These are phyloP conservation scores for Penicillium tannophilum DNA, from an alignment of 495 filamentous ascomycete genomes.

Conservation along the genomic window DNA sequence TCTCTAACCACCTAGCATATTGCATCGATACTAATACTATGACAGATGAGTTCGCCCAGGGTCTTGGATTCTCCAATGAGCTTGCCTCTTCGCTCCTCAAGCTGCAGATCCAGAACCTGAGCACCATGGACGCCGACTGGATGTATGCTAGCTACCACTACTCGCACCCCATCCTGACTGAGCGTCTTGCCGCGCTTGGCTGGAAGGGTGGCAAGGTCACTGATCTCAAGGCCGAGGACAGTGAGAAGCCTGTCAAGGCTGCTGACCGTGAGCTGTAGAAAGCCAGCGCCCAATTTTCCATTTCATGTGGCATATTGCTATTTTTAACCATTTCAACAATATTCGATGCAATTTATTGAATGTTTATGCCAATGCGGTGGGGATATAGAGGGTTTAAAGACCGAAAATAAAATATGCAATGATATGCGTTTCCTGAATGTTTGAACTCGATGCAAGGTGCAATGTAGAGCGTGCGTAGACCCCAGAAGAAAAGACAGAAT, in stretches of 20 bases:
- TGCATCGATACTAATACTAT: conserved; percentile 7
- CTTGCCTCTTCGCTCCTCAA: conserved; percentile 89
- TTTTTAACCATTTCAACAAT: background rate
- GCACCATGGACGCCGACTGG: conserved; percentile 98
- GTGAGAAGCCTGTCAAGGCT: conserved; percentile 56
- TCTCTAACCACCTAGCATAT: background rate
- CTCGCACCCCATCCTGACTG: conserved; percentile 93
- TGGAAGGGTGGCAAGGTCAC: conserved; percentile 70
- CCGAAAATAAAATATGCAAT: background rate
- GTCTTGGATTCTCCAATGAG: conserved; percentile 82
- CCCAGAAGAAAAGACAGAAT: too few species aligned
- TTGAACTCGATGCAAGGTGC: background rate
- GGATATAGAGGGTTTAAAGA: background rate
- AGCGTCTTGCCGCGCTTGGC: conserved; percentile 85
- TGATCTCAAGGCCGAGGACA: conserved; percentile 50
- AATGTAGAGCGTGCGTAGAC: too few species aligned
- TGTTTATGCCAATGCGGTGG: background rate
- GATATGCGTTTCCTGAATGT: background rate
- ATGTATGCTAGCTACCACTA: conserved; percentile 97
- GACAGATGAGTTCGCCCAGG: conserved; percentile 76
- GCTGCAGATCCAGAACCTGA: conserved; percentile 96
- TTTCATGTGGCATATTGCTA: background rate
- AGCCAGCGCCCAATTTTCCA: background rate
- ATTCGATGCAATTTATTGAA: background rate
- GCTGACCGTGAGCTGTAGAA: conserved; percentile 60